Conservation (phyloP, 208 protist genomes). For the Wallacemonas collosoma region DNA sequence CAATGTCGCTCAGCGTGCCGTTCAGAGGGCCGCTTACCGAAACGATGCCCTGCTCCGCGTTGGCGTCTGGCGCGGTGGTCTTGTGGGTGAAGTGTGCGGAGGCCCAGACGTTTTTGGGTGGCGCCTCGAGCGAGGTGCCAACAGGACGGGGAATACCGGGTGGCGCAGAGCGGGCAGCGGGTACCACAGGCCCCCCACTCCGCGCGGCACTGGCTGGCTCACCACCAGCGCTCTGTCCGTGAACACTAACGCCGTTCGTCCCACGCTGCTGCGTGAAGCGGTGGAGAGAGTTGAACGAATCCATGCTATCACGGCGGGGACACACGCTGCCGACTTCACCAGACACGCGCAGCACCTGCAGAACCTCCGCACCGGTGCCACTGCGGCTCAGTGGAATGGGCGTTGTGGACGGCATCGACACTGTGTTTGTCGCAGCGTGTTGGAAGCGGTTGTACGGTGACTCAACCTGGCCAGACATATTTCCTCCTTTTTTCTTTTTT, state of each 20-base stretch:
- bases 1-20: not conserved
- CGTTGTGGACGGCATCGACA: not conserved
- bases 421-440: conserved; percentile 11
- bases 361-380: conserved; percentile 7
- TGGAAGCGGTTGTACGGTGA: conserved; percentile 18
- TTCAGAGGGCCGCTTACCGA: not conserved
- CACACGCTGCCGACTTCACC: conserved; percentile 1
- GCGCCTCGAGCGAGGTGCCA: not conserved
- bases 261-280: conserved; percentile 9
- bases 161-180: not conserved
- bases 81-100: conserved; percentile 14
- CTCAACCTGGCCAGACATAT: not conserved
- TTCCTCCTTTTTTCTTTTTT: conserved; percentile 8
- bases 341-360: conserved; percentile 12
- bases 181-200: not conserved
- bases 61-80: not conserved
- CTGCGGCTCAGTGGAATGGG: conserved; percentile 4
- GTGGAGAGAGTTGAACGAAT: conserved; percentile 17
- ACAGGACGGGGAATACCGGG: not conserved
- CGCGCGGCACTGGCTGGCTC: too few species aligned
- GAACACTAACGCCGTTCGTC: conserved; percentile 9
- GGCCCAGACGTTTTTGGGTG: conserved; percentile 9
- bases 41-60: not conserved
- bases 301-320: conserved; percentile 15
- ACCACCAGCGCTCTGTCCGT: not conserved